phyloP scores from a whole-genome alignment of 2,329 filamentous ascomycete genomes.

The Colletotrichum spaethianum region DNA sequence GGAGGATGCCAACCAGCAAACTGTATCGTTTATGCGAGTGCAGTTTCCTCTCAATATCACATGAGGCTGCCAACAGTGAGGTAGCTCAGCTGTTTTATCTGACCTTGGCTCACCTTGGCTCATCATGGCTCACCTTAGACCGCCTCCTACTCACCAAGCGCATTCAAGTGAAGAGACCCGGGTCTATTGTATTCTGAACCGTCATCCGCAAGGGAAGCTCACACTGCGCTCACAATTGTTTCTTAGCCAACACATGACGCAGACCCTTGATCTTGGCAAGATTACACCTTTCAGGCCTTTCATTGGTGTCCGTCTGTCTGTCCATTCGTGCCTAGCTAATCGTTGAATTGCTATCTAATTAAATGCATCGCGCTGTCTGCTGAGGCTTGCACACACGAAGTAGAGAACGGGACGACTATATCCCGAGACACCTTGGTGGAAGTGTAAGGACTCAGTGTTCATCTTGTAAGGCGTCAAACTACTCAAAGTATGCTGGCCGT shows the following conservation, averaged over 20 bases:
- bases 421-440: constrained; percentile 25
- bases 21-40: not conserved
- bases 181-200: not conserved
- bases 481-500: constrained; percentile 40
- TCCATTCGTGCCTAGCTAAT: constrained; percentile 10
- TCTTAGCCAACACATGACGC: not conserved
- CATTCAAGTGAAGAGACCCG: not conserved
- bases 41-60: too few relatives aligned
- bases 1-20: not conserved
- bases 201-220: not conserved
- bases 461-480: constrained; percentile 42
- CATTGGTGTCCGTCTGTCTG: not conserved
- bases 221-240: not conserved
- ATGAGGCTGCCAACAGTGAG: too few relatives aligned
- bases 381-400: constrained; percentile 14
- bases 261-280: not conserved
- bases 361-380: constrained; percentile 23
- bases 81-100: not conserved
- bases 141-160: not conserved
- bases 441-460: constrained; percentile 38
- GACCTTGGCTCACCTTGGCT: not conserved
- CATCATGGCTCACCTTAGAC: not conserved
- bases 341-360: constrained; percentile 37
- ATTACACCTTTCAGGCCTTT: not conserved
- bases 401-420: not conserved